Evolutionary conservation across 306 rosid genomes (phyloP).

Genomic region (Comarum palustre): DNA sequence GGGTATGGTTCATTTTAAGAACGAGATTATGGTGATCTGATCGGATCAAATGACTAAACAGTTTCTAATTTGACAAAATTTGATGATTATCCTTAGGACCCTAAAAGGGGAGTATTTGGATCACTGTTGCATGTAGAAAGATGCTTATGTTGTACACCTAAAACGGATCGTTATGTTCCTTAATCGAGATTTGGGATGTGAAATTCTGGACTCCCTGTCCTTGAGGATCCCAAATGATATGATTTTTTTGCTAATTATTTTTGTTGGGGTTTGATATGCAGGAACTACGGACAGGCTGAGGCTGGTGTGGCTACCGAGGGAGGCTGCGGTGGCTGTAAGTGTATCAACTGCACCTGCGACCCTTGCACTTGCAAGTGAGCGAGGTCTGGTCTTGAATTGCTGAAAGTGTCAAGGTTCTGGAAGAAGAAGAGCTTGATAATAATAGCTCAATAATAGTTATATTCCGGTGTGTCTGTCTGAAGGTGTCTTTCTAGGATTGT

Average conservation of each 20-base stretch:
- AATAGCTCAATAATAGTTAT: not conserved
- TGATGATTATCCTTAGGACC: not conserved
- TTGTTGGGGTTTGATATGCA: conserved; percentile 16
- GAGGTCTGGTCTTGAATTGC: not conserved
- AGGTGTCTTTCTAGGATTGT: not conserved
- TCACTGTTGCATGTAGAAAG: not conserved
- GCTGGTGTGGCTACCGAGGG: conserved; percentile 49
- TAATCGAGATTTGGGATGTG: not conserved
- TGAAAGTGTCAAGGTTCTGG: not conserved
- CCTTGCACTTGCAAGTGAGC: conserved; percentile 76
- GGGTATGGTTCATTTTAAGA: not conserved
- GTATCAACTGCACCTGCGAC: conserved; percentile 70
- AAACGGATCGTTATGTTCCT: not conserved
- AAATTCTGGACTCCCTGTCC: not conserved
- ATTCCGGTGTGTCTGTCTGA: not conserved
- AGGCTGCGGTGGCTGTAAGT: conserved; percentile 81
- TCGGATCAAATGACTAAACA: not conserved
- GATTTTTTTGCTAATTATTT: not conserved
- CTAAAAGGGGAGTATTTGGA: not conserved
- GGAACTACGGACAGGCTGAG: conserved; percentile 50
- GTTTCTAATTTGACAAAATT: not conserved
- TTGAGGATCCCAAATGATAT: not conserved
- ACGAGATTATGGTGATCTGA: not conserved
- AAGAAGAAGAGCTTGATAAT: conserved; percentile 2
- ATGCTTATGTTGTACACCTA: not conserved